Evolutionary conservation across 805 yeast species (phyloP).

Genomic region (Kodamaea kaohsiungensis): DNA sequence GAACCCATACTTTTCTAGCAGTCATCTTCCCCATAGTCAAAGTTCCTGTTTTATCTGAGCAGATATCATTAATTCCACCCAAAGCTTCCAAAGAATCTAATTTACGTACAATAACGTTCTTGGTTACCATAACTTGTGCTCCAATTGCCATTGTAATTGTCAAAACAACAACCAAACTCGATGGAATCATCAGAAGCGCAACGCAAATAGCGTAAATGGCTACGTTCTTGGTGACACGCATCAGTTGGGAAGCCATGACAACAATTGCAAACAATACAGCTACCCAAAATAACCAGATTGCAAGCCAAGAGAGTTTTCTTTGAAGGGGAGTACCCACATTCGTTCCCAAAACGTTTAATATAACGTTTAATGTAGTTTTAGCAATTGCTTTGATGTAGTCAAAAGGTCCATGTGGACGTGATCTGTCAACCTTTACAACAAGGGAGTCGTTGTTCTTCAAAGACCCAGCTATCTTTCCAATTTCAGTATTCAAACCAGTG

Average conservation of each 20-base stretch:
- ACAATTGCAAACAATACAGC: conserved; percentile 41
- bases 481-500: conserved; percentile 42
- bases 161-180: conserved; percentile 38
- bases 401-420: conserved; percentile 34
- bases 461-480: conserved; percentile 43
- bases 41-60: conserved; percentile 78
- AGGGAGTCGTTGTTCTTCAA: conserved; percentile 23
- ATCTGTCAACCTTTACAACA: conserved; percentile 36
- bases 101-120: conserved; percentile 38
- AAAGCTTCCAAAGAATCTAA: conserved; percentile 40
- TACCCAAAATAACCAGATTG: conserved; percentile 51
- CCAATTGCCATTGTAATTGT: conserved; percentile 45
- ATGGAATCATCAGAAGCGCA: conserved; percentile 42
- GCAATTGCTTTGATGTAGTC: conserved; percentile 35
- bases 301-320: conserved; percentile 49
- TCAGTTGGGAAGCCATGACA: conserved; percentile 38
- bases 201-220: conserved; percentile 44
- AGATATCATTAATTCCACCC: conserved; percentile 60
- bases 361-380: conserved; percentile 43
- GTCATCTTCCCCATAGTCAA: conserved; percentile 42
- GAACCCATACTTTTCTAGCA: conserved; percentile 38
- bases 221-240: conserved; percentile 33
- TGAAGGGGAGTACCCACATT: conserved; percentile 49
- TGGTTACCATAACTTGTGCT: conserved; percentile 38
- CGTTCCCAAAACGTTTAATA: conserved; percentile 47